These are phyloP conservation scores for Corymbia calophylla DNA, from an alignment of 441 rosid species.

Conservation along the genomic window DNA sequence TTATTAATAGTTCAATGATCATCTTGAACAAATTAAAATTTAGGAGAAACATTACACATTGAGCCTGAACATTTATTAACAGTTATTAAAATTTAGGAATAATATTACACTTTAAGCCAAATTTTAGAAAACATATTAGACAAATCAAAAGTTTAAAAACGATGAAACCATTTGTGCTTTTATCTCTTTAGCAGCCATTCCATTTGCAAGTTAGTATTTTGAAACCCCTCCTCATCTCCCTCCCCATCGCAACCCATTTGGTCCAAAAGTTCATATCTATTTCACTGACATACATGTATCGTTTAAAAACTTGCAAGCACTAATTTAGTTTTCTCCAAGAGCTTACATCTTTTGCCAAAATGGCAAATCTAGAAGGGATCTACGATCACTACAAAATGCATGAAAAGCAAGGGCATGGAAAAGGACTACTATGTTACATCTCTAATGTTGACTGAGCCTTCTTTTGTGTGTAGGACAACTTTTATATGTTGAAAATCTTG, in stretches of 20 bases:
- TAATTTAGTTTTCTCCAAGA: neutral
- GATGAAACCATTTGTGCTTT: too few species aligned
- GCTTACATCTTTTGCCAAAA: neutral
- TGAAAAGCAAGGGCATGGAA: neutral
- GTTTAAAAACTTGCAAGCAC: neutral
- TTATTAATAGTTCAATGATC: neutral
- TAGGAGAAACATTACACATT: fast-evolving
- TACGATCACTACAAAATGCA: neutral
- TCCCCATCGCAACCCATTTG: neutral
- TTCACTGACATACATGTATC: neutral
- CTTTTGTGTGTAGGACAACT: neutral
- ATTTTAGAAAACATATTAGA: neutral
- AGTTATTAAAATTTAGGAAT: too few species aligned
- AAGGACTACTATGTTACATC: neutral
- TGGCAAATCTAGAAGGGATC: neutral
- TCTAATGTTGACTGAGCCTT: neutral
- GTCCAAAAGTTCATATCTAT: neutral
- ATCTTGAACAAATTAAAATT: neutral
- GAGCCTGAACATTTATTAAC: too few species aligned
- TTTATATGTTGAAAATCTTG: neutral
- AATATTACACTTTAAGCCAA: too few species aligned
- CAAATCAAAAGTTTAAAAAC: fast-evolving
- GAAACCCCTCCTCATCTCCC: neutral
- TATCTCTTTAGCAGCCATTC: neutral
- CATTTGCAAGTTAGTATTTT: neutral